phyloP scores from a whole-genome alignment of 441 rosid genomes.

The Melastoma candidum region DNA sequence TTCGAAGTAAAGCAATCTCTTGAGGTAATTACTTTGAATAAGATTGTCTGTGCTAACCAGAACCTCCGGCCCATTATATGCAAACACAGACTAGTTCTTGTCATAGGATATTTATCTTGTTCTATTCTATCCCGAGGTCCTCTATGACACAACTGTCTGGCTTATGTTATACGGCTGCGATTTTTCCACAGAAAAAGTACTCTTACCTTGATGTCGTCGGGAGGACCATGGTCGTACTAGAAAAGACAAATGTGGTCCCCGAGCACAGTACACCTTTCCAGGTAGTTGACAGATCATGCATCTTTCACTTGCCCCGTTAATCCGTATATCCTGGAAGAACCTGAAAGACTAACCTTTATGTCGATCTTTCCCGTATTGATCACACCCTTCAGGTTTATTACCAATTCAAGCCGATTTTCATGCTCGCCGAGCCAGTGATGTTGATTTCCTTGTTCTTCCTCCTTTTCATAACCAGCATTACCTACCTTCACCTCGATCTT shows the following conservation, averaged over 20 bases:
- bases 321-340: too few species aligned
- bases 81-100: too few species aligned
- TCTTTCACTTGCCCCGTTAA: too few species aligned
- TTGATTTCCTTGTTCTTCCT: conserved; percentile 68
- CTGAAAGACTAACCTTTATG: not conserved
- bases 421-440: conserved; percentile 97
- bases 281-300: conserved; percentile 29
- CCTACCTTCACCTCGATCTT: conserved; percentile 78
- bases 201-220: conserved; percentile 97
- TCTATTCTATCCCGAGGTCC: too few species aligned
- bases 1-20: conserved; percentile 66
- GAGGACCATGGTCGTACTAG: conserved; percentile 87
- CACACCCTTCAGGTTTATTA: conserved; percentile 64
- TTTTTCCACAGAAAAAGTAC: conserved; percentile 61
- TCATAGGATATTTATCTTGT: too few species aligned
- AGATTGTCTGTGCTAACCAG: too few species aligned
- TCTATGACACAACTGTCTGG: too few species aligned
- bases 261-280: conserved; percentile 75
- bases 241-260: conserved; percentile 81
- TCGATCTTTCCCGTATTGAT: not conserved
- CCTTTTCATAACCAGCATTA: conserved; percentile 61
- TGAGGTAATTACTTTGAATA: conserved; percentile 39
- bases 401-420: conserved; percentile 81
- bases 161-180: too few species aligned
- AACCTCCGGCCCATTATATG: too few species aligned